Percentiles rank a stretch among this genome's conserved stretches.
Conservation (phyloP, 148 eudicot species). For the Camellia japonica region DNA sequence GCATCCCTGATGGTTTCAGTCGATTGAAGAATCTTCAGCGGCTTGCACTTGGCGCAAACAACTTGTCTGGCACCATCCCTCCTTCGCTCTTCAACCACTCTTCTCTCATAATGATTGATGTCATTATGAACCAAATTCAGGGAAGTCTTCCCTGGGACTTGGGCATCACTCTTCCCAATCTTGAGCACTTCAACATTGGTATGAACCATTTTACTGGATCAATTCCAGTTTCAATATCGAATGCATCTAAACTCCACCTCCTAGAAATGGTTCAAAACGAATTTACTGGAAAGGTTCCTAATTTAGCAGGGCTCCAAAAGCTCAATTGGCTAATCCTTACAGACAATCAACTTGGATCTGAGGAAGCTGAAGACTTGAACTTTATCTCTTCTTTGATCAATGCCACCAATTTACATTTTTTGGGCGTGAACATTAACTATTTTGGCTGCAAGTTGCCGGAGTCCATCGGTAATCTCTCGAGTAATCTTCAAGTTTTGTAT, state of each 20-base stretch:
- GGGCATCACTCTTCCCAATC: background rate
- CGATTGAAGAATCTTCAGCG: too few relatives aligned
- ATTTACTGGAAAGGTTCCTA: background rate
- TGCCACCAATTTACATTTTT: slow-evolving; percentile 19
- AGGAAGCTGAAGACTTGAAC: slow-evolving; percentile 20
- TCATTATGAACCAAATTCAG: background rate
- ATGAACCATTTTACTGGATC: slow-evolving; percentile 1
- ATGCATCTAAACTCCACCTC: background rate
- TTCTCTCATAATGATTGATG: background rate
- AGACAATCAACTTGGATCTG: slow-evolving; percentile 16
- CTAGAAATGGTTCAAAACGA: background rate
- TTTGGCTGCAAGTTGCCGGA: slow-evolving; percentile 24
- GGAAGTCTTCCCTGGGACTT: background rate
- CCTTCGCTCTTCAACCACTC: background rate
- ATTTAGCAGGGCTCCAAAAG: background rate
- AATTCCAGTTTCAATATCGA: slow-evolving; percentile 11
- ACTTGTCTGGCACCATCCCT: background rate
- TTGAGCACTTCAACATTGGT: background rate
- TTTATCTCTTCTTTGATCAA: slow-evolving; percentile 34
- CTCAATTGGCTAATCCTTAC: background rate
- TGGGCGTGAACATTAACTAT: slow-evolving; percentile 1
- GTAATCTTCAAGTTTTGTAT: background rate
- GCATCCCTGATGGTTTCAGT: too few relatives aligned
- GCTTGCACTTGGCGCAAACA: background rate
- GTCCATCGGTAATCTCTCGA: slow-evolving; percentile 13